These are phyloP conservation scores for Colletotrichum filicis DNA, from an alignment of 2,329 filamentous ascomycete genomes.

Conservation along the genomic window DNA sequence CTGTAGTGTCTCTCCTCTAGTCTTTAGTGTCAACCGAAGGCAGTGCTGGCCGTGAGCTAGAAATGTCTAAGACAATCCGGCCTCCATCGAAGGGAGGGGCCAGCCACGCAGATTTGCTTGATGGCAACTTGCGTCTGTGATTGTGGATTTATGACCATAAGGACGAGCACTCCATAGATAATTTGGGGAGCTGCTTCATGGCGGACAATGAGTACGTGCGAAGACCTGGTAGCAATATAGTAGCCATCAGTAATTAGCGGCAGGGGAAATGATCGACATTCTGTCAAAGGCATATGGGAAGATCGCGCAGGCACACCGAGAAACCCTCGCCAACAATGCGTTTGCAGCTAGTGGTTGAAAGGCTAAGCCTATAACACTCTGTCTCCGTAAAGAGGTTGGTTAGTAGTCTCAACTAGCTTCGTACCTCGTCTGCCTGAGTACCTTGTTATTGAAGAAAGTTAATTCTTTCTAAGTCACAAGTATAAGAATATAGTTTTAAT, in stretches of 20 bases:
- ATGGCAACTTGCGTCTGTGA: not conserved
- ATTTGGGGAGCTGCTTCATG: not conserved
- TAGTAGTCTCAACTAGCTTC: not conserved
- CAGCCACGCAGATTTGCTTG: constrained; percentile 4
- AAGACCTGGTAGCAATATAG: not conserved
- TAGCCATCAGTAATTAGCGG: not conserved
- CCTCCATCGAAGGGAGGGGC: not conserved
- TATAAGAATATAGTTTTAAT: no score
- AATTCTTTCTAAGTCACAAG: no score
- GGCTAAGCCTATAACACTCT: not conserved
- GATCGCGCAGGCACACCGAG: not conserved
- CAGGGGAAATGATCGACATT: constrained; percentile 4
- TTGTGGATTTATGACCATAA: not conserved
- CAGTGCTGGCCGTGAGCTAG: not conserved
- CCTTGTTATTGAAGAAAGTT: no score
- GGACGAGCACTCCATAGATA: not conserved
- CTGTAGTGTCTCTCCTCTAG: constrained; percentile 3
- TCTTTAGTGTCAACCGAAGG: not conserved
- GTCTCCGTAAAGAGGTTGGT: not conserved
- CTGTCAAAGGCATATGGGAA: not conserved
- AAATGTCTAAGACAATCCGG: constrained; percentile 2
- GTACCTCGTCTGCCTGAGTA: not conserved
- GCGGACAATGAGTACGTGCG: not conserved
- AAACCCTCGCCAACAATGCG: not conserved
- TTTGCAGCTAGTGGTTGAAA: not conserved